phyloP scores from a whole-genome alignment of 2,329 filamentous ascomycete genomes.

The Grosmannia huntii region DNA sequence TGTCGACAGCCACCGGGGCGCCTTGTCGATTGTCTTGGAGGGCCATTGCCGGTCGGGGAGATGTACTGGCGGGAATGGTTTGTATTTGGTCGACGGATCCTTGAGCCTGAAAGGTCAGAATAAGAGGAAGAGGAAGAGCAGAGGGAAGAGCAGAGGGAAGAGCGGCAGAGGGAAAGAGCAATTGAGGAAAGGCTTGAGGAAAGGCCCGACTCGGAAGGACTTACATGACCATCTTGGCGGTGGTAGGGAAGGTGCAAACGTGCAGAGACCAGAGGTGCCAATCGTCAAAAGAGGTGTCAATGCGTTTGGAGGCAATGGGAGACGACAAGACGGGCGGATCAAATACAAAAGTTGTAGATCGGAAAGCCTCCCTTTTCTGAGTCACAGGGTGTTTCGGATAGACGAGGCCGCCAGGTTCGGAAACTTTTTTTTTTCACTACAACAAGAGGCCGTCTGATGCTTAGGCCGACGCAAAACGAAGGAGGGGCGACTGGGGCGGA shows the following conservation, averaged over 20 bases:
- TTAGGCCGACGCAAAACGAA: background rate
- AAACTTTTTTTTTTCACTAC: background rate
- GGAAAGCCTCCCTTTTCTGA: background rate
- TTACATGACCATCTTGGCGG: slow-evolving; percentile 1
- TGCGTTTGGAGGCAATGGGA: background rate
- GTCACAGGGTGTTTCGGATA: background rate
- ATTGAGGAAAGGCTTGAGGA: background rate
- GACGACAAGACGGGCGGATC: background rate
- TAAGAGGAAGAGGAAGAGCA: background rate
- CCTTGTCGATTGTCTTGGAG: slow-evolving; percentile 65
- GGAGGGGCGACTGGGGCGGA: background rate
- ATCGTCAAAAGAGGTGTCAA: too few relatives aligned
- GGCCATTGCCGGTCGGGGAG: slow-evolving; percentile 73
- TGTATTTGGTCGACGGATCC: slow-evolving; percentile 68
- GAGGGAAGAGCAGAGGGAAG: background rate
- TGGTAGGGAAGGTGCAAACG: background rate
- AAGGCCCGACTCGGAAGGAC: background rate
- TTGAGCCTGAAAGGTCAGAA: slow-evolving; percentile 41
- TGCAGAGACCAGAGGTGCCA: background rate
- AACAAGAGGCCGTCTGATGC: background rate
- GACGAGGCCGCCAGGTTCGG: background rate
- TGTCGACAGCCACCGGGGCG: slow-evolving; percentile 82
- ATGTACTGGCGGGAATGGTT: slow-evolving; percentile 51
- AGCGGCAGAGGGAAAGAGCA: background rate
- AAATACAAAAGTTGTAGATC: background rate